These are phyloP conservation scores for Penicillium canescens DNA, from an alignment of 495 filamentous ascomycete genomes.

Conservation along the genomic window DNA sequence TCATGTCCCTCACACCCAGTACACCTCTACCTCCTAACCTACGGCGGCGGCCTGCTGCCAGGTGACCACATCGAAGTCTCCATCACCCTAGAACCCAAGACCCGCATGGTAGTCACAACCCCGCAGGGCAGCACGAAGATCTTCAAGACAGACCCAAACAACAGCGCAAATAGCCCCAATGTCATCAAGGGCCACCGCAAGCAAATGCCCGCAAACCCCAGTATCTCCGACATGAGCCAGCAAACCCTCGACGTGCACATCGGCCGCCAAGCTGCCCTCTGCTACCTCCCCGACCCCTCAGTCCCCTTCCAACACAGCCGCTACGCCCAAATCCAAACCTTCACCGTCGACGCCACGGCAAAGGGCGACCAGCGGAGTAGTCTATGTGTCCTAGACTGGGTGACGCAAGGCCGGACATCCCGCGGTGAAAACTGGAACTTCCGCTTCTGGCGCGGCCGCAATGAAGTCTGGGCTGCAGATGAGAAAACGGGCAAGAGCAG, in stretches of 20 bases:
- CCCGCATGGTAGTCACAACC: slow-evolving; percentile 80
- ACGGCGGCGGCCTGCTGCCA: slow-evolving; percentile 89
- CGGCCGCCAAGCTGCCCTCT: slow-evolving; percentile 64
- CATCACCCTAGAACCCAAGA: slow-evolving; percentile 60
- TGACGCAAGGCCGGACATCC: slow-evolving; percentile 80
- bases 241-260: slow-evolving; percentile 70
- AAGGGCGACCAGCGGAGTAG: slow-evolving; percentile 41
- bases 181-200: slow-evolving; percentile 33
- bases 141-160: slow-evolving; percentile 67
- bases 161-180: slow-evolving; percentile 24
- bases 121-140: slow-evolving; percentile 92
- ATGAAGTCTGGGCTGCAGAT: slow-evolving; percentile 73
- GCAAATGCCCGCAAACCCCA: slow-evolving; percentile 22
- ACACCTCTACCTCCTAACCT: slow-evolving; percentile 86
- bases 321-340: slow-evolving; percentile 80
- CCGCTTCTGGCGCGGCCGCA: slow-evolving; percentile 71
- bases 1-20: slow-evolving; percentile 39
- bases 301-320: slow-evolving; percentile 81
- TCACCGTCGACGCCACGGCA: slow-evolving; percentile 61
- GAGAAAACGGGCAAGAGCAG: slow-evolving; percentile 44
- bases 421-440: slow-evolving; percentile 91
- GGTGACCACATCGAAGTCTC: slow-evolving; percentile 77
- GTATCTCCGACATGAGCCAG: slow-evolving; percentile 54
- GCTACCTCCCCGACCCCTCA: slow-evolving; percentile 90
- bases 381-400: slow-evolving; percentile 89